Percentiles rank a stretch among this genome's conserved stretches.
These are phyloP conservation scores for Coniosporium apollinis DNA, from an alignment of 495 filamentous ascomycete genomes.

Conservation along the genomic window DNA sequence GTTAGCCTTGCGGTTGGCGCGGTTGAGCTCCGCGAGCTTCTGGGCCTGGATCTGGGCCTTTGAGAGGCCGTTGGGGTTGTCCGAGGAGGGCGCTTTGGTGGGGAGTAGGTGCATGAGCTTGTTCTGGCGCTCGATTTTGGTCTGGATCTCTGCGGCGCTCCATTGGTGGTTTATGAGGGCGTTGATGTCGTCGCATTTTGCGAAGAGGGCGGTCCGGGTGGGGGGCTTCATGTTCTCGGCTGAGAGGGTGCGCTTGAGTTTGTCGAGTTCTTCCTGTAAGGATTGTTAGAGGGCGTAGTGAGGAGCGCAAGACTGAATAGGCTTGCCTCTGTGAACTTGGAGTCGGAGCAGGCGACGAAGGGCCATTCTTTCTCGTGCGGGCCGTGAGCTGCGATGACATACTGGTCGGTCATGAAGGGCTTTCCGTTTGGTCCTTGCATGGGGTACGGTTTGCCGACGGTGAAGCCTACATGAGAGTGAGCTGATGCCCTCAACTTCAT, in stretches of 20 bases:
- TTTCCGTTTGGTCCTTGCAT: constrained; percentile 55
- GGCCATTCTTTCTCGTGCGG: constrained; percentile 63
- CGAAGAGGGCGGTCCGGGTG: constrained; percentile 41
- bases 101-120: constrained; percentile 22
- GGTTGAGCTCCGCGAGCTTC: constrained; percentile 57
- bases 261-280: constrained; percentile 55
- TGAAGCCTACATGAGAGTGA: constrained; percentile 45
- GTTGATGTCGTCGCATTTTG: constrained; percentile 72
- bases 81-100: constrained; percentile 26
- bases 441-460: constrained; percentile 59
- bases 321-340: constrained; percentile 52
- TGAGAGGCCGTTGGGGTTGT: constrained; percentile 6
- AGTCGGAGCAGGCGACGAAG: constrained; percentile 69
- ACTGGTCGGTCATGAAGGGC: constrained; percentile 56
- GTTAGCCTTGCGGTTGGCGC: constrained; percentile 62
- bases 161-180: constrained; percentile 57
- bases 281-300: constrained; percentile 2
- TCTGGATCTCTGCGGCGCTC: constrained; percentile 60
- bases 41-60: constrained; percentile 41
- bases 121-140: constrained; percentile 52
- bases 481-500: constrained; percentile 3
- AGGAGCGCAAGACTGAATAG: background rate
- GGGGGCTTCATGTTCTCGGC: constrained; percentile 57
- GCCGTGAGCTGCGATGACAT: constrained; percentile 56
- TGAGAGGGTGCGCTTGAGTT: constrained; percentile 60